Evolutionary conservation across 1,284 basidiomycete species (phyloP).

Genomic region (Wallemia hederae): DNA sequence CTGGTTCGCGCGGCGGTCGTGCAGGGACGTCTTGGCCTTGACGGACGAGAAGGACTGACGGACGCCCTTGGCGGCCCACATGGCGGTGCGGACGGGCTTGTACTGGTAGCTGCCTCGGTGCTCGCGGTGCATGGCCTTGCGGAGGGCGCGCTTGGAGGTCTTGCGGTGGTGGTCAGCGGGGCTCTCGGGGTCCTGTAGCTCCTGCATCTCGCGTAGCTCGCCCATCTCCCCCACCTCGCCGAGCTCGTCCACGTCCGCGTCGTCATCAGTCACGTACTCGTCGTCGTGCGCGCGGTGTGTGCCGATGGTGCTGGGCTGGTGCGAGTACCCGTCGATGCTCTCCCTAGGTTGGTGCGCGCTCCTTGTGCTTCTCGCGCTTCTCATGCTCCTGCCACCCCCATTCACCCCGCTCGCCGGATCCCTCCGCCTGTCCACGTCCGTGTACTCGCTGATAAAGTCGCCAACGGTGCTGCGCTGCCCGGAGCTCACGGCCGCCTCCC

Average conservation of each 20-base stretch:
- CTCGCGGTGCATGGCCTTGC: background rate
- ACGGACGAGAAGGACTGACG: background rate
- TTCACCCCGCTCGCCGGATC: background rate
- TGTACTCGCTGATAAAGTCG: constrained; percentile 1
- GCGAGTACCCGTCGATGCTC: background rate
- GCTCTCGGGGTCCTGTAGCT: too few relatives aligned
- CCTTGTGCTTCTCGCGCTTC: too few relatives aligned
- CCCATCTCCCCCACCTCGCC: background rate
- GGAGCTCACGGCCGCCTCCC: background rate
- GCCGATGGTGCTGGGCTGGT: too few relatives aligned
- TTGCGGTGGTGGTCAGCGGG: too few relatives aligned
- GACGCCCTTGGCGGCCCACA: background rate
- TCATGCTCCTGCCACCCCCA: too few relatives aligned
- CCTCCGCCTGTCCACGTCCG: background rate
- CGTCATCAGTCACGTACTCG: background rate
- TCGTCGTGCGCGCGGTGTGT: background rate
- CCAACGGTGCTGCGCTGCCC: background rate
- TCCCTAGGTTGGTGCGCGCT: too few relatives aligned
- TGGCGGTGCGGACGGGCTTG: background rate
- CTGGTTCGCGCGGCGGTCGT: background rate
- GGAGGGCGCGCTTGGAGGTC: background rate
- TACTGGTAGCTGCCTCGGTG: background rate
- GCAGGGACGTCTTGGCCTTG: background rate
- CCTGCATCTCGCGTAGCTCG: background rate
- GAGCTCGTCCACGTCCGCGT: too few relatives aligned